Conservation (phyloP, 495 filamentous ascomycete species). For the Penicillium simplicissimum region DNA sequence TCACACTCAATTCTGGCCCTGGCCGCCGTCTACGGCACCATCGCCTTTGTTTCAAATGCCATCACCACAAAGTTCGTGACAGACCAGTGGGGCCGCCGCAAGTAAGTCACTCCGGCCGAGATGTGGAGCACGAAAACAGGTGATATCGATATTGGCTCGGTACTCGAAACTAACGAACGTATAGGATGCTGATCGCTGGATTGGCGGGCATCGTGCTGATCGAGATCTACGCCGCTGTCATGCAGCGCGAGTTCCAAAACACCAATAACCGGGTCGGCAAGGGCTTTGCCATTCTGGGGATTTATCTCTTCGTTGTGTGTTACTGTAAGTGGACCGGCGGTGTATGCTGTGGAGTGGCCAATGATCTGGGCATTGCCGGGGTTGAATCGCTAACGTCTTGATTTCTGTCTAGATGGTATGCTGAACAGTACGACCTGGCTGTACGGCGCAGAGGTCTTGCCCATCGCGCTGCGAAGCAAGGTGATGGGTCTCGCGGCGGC, state of each 20-base stretch:
- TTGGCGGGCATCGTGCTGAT: slow-evolving; percentile 51
- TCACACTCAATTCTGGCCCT: slow-evolving; percentile 53
- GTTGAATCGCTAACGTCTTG: slow-evolving; percentile 13
- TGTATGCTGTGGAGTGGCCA: not conserved
- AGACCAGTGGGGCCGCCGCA: slow-evolving; percentile 62
- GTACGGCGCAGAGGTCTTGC: slow-evolving; percentile 60
- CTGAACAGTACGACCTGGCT: slow-evolving; percentile 63
- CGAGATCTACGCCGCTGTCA: slow-evolving; percentile 60
- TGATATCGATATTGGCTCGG: not conserved
- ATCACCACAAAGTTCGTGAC: slow-evolving; percentile 55
- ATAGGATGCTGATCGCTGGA: slow-evolving; percentile 55
- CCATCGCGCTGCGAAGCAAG: slow-evolving; percentile 57
- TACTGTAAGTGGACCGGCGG: slow-evolving; percentile 46
- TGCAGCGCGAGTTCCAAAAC: slow-evolving; percentile 58
- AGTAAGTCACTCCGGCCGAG: slow-evolving; percentile 32
- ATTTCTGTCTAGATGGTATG: slow-evolving; percentile 46
- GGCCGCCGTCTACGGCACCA: slow-evolving; percentile 56
- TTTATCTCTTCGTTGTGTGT: slow-evolving; percentile 58
- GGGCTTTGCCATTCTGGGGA: slow-evolving; percentile 61
- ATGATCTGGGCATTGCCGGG: not conserved
- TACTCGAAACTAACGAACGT: slow-evolving; percentile 5
- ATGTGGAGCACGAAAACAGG: not conserved
- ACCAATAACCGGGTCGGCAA: slow-evolving; percentile 57
- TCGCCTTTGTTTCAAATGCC: slow-evolving; percentile 54
- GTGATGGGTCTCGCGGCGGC: slow-evolving; percentile 60